phyloP scores from a whole-genome alignment of 1,284 basidiomycete species.

The Trichosporon asahii region DNA sequence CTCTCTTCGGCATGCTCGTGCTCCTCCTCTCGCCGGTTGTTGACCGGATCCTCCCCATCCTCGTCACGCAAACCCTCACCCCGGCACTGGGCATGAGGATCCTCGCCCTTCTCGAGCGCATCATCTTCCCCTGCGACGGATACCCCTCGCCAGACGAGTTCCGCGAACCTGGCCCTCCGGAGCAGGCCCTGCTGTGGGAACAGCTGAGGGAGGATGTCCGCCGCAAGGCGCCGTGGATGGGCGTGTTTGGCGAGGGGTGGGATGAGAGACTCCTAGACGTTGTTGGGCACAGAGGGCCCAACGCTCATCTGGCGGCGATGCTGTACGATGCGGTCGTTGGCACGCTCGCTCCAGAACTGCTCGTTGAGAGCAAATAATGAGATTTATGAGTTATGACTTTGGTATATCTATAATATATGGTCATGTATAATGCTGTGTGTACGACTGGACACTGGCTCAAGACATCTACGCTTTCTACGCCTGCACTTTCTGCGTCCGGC shows the following conservation, averaged over 20 bases:
- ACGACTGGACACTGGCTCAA: not conserved
- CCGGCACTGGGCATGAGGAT: conserved; percentile 24
- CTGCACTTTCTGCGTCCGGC: too few species aligned
- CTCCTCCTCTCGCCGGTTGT: conserved; percentile 28
- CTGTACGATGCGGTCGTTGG: conserved; percentile 34
- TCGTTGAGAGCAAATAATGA: not conserved
- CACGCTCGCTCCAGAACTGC: conserved; percentile 36
- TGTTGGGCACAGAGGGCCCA: conserved; percentile 38
- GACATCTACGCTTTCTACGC: not conserved
- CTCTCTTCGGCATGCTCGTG: conserved; percentile 26
- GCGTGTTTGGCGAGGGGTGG: not conserved
- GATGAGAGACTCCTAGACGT: conserved; percentile 20
- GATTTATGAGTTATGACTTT: not conserved
- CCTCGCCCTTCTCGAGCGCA: conserved; percentile 32
- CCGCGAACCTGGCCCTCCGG: conserved; percentile 40
- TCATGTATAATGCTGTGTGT: not conserved
- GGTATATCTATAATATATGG: conserved; percentile 12
- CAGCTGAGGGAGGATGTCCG: conserved; percentile 2
- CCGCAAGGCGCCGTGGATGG: conserved; percentile 5
- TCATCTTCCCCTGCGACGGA: conserved; percentile 45
- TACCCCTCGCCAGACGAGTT: conserved; percentile 39
- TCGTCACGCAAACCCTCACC: conserved; percentile 24
- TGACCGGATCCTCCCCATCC: conserved; percentile 40
- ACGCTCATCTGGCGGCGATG: conserved; percentile 44
- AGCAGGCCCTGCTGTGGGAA: conserved; percentile 17